Percentiles rank a stretch among this genome's conserved stretches.
phyloP scores from a whole-genome alignment of 345 rosid species.

The Laguncularia racemosa region DNA sequence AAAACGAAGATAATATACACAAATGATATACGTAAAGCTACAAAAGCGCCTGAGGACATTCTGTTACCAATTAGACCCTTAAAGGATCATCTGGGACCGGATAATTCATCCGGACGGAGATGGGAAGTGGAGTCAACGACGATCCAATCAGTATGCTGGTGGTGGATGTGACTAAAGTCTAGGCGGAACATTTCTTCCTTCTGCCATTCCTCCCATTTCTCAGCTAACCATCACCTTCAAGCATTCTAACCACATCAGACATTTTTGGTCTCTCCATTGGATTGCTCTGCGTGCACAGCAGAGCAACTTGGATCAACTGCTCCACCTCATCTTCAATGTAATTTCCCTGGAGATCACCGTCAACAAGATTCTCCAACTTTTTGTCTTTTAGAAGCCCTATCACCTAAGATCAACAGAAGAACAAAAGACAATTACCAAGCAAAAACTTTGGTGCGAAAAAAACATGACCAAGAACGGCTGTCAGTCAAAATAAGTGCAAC shows the following conservation, averaged over 20 bases:
- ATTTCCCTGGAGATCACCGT: slow-evolving; percentile 48
- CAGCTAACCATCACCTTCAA: slow-evolving; percentile 91
- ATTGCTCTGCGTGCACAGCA: slow-evolving; percentile 70
- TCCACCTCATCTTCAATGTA: slow-evolving; percentile 64
- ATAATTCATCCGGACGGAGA: slow-evolving; percentile 54
- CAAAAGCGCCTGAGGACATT: slow-evolving; percentile 9
- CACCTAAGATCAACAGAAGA: slow-evolving; percentile 31
- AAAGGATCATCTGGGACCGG: slow-evolving; percentile 74
- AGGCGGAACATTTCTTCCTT: slow-evolving; percentile 65
- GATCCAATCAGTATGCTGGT: slow-evolving; percentile 42
- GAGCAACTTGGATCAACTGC: slow-evolving; percentile 78
- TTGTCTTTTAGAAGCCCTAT: slow-evolving; percentile 84
- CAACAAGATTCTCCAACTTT: slow-evolving; percentile 68
- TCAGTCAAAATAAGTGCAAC: too few species aligned
- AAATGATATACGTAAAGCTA: slow-evolving; percentile 9
- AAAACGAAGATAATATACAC: slow-evolving; percentile 10
- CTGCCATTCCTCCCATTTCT: slow-evolving; percentile 97
- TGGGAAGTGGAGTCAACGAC: slow-evolving; percentile 50
- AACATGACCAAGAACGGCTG: too few species aligned
- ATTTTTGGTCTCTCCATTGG: slow-evolving; percentile 84
- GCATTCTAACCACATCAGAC: slow-evolving; percentile 93
- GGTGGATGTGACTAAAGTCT: slow-evolving; percentile 33
- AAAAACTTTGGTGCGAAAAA: too few species aligned
- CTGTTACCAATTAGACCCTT: too few species aligned
- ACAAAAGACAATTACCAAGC: too few species aligned